These are phyloP conservation scores for Grammothele lineata DNA, from an alignment of 768 basidiomycete species.

Conservation along the genomic window DNA sequence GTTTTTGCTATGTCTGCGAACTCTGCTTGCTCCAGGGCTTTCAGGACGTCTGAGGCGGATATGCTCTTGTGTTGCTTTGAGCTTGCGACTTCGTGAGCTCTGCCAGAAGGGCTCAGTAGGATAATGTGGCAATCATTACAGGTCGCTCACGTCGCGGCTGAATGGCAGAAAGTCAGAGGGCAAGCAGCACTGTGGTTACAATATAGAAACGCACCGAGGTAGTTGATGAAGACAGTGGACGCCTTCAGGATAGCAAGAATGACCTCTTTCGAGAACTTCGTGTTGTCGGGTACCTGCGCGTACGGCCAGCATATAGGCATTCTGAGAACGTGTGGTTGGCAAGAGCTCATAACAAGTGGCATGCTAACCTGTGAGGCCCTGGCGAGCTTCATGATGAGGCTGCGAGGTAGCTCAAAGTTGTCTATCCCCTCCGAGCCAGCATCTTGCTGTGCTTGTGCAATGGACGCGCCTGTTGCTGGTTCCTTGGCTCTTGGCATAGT, in stretches of 20 bases:
- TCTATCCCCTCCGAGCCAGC: constrained; percentile 82
- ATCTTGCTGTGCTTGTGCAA: constrained; percentile 77
- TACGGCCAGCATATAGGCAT: too few relatives aligned
- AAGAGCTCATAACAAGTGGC: not conserved
- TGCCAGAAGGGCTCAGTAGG: too few relatives aligned
- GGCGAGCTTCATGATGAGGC: constrained; percentile 78
- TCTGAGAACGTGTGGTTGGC: too few relatives aligned
- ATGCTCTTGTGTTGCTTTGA: constrained; percentile 85
- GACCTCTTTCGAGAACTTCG: constrained; percentile 88
- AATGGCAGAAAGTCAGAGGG: constrained; percentile 9
- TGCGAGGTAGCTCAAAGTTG: constrained; percentile 84
- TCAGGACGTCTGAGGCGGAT: constrained; percentile 85
- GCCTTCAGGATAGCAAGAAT: constrained; percentile 81
- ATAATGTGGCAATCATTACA: too few relatives aligned
- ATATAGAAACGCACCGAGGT: constrained; percentile 62
- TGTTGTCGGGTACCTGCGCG: constrained; percentile 71
- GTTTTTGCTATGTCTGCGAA: constrained; percentile 65
- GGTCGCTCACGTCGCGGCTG: constrained; percentile 49
- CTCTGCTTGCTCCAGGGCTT: constrained; percentile 76
- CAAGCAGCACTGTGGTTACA: not conserved
- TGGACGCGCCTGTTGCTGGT: constrained; percentile 44
- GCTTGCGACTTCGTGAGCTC: constrained; percentile 85
- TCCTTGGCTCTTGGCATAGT: constrained; percentile 67
- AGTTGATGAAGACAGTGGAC: constrained; percentile 94
- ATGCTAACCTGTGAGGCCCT: constrained; percentile 61